Conservation (phyloP, 495 filamentous ascomycete genomes). For the Bacidia rubella region DNA sequence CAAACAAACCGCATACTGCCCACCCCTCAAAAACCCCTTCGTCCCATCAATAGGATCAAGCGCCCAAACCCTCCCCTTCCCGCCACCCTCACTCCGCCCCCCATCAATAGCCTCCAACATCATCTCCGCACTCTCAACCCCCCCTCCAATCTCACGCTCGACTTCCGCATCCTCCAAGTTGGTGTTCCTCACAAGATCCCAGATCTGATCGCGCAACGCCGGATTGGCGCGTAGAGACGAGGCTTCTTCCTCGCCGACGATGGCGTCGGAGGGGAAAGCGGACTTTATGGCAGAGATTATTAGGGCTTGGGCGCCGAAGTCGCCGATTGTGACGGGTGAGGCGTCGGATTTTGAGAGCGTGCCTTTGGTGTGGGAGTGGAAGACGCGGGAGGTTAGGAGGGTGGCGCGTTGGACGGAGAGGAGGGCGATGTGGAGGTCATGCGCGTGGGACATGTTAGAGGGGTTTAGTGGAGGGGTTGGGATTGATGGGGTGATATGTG, state of each 20-base stretch:
- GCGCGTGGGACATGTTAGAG: constrained; percentile 43
- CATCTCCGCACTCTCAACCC: constrained; percentile 29
- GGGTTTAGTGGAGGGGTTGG: background rate
- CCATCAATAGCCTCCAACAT: constrained; percentile 82
- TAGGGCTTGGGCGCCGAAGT: constrained; percentile 93
- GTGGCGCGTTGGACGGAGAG: constrained; percentile 84
- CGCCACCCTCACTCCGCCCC: constrained; percentile 68
- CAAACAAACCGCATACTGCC: constrained; percentile 92
- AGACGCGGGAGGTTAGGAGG: constrained; percentile 83
- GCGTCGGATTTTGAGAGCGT: constrained; percentile 87
- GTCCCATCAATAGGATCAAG: constrained; percentile 97
- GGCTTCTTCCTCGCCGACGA: constrained; percentile 92
- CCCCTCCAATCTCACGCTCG: constrained; percentile 21
- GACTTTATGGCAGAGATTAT: constrained; percentile 80
- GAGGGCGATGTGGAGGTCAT: constrained; percentile 75
- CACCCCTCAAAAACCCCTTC: constrained; percentile 92
- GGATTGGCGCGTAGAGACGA: constrained; percentile 60
- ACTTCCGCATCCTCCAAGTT: constrained; percentile 54
- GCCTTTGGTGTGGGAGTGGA: constrained; percentile 82
- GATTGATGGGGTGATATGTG: background rate
- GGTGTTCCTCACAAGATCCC: constrained; percentile 61
- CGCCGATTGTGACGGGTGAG: constrained; percentile 93
- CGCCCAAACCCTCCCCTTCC: constrained; percentile 81
- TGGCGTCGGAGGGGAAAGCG: constrained; percentile 80
- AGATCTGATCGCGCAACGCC: constrained; percentile 49